phyloP scores from a whole-genome alignment of 768 basidiomycete genomes.

The Phaffia tasmanica region DNA sequence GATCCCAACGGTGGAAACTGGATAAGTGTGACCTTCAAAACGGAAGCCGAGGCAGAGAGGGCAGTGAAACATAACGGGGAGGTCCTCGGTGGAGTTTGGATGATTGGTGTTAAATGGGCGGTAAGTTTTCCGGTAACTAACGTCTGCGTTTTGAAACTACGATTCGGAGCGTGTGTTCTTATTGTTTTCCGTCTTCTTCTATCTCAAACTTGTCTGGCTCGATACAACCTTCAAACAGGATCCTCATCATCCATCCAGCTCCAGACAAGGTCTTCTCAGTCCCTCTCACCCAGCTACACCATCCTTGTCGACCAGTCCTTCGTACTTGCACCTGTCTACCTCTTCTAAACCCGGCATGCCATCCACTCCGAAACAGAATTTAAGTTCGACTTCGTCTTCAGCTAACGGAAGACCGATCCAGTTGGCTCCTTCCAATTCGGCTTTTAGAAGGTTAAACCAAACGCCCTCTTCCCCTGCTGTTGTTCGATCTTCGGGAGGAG shows the following conservation, averaged over 20 bases:
- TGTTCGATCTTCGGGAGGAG: background rate
- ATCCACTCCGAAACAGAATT: background rate
- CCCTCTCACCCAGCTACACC: constrained; percentile 2
- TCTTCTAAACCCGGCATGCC: background rate
- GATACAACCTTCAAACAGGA: background rate
- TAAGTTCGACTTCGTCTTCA: background rate
- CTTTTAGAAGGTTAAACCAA: constrained; percentile 13
- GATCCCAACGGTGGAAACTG: constrained; percentile 64
- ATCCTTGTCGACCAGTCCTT: background rate
- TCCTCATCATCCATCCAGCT: background rate
- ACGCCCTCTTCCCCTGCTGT: background rate
- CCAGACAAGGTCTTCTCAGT: background rate
- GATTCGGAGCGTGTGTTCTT: background rate
- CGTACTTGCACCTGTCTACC: background rate
- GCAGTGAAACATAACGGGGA: constrained; percentile 77
- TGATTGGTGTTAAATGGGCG: constrained; percentile 79
- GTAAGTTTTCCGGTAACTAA: constrained; percentile 43
- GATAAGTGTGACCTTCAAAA: constrained; percentile 59
- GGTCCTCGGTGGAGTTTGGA: constrained; percentile 52
- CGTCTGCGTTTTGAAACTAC: background rate
- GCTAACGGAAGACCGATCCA: constrained; percentile 8
- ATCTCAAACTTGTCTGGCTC: background rate
- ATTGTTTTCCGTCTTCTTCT: background rate
- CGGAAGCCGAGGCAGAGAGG: constrained; percentile 55
- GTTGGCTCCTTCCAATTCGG: constrained; percentile 18